Base-by-base conservation (phyloP, 345 rosid species). In the Salix dunnii region DNA sequence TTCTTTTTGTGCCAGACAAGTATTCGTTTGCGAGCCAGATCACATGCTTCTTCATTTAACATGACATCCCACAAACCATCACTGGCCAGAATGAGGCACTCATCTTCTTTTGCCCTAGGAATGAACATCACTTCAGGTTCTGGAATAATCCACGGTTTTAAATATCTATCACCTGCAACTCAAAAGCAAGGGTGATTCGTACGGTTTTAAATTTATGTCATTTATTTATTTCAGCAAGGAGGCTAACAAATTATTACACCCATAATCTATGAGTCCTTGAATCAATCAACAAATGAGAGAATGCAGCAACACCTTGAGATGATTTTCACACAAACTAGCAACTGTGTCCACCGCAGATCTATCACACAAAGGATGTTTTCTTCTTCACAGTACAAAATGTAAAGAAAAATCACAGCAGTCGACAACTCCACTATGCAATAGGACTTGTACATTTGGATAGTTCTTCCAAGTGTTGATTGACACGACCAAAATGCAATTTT, bases 11-110 rank as follows among this genome's bases (percentile, higher is more conserved):
- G 96, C 98, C 98, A 96, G 35, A 86, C 73, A 43, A 90, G 93
- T 76, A 96, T 90, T 67, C 96, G 86, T 80, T 79, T 93, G 64
- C 98, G 85, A 7, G 98, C 99, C 70, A 96, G 71, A 68, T 96
- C 98, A 55, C 96, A 93, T 42, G 85, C 99, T 82, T 96, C 99
- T 82, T 96, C 96, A 66, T 93, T 96, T 23, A 87, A 79, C 94
- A 93, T 90, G 68, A 96, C 98, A 82, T 95, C 99, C 99, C 99
- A 95, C 70, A 93, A 81, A 43, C 99, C 99, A 27, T 95, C 99
- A 27, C 99, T 93, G 2, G 97, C 98, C 70, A 93, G 81, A 81
- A 93, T 78, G 25, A 96, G 91, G 86, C 98, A 93, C 67, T 93
- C 97, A 35, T 96, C 99, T 74, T 93, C 99, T 87, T 88, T 93